Percentiles rank a stretch among this genome's conserved stretches.
Conservation (phyloP, 2,329 filamentous ascomycete species). For the Apiospora koreana region DNA sequence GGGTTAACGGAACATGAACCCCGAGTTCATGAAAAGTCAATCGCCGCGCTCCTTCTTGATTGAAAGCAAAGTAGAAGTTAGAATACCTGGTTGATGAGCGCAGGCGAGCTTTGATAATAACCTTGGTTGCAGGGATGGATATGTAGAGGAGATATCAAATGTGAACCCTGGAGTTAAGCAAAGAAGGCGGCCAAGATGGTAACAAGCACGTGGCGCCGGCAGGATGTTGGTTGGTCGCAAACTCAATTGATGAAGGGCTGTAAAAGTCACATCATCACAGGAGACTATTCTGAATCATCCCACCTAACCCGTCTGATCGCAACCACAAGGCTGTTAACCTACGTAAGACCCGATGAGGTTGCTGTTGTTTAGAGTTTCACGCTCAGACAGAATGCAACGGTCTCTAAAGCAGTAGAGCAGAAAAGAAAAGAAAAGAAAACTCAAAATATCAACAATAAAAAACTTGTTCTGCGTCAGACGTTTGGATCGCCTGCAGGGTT, state of each 20-base stretch:
- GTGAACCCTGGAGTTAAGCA: not conserved
- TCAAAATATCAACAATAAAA: not conserved
- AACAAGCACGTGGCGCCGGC: not conserved
- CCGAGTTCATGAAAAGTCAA: not conserved
- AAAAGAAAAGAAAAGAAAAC: too few relatives aligned
- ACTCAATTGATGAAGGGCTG: not conserved
- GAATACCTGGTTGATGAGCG: not conserved
- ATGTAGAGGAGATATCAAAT: not conserved
- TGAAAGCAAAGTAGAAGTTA: not conserved
- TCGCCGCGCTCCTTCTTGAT: not conserved
- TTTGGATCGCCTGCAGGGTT: constrained; percentile 2
- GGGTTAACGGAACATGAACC: not conserved
- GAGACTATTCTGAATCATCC: not conserved
- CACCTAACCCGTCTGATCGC: not conserved
- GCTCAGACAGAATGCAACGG: not conserved
- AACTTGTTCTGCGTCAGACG: constrained; percentile 2
- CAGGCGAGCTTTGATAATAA: not conserved
- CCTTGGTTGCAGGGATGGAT: not conserved
- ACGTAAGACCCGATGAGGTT: not conserved
- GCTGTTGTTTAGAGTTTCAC: not conserved
- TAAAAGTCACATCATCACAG: not conserved
- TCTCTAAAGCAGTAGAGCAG: not conserved
- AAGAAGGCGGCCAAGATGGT: not conserved
- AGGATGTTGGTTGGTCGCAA: not conserved
- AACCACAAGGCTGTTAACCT: not conserved